Evolutionary conservation across 2,329 filamentous ascomycete genomes (phyloP).

Genomic region (Cladosporium sphaerospermum): DNA sequence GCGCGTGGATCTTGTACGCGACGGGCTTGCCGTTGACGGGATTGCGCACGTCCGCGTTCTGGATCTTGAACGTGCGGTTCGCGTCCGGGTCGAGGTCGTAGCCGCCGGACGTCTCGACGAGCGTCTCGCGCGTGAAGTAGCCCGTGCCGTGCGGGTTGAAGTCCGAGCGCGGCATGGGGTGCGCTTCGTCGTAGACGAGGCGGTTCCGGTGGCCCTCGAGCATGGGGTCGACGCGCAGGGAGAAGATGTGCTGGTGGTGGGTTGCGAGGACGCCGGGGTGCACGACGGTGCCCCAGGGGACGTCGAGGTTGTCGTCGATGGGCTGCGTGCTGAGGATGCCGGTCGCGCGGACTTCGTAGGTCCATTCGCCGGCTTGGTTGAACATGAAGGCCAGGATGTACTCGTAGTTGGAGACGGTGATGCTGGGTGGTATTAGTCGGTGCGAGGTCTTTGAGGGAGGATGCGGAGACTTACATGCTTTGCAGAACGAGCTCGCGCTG

Average conservation of each 20-base stretch:
- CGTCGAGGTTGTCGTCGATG: slow-evolving; percentile 58
- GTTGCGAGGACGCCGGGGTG: slow-evolving; percentile 62
- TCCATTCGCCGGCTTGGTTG: slow-evolving; percentile 62
- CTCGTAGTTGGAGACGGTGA: slow-evolving; percentile 61
- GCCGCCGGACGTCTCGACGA: slow-evolving; percentile 43
- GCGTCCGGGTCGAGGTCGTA: slow-evolving; percentile 42
- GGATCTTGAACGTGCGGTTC: slow-evolving; percentile 46
- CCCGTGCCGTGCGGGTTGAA: slow-evolving; percentile 52
- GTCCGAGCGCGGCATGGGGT: slow-evolving; percentile 52
- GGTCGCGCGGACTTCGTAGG: slow-evolving; percentile 63
- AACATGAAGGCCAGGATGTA: slow-evolving; percentile 68
- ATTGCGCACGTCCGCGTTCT: slow-evolving; percentile 40
- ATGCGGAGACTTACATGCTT: slow-evolving; percentile 48
- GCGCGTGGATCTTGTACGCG: slow-evolving; percentile 46
- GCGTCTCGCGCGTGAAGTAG: slow-evolving; percentile 43
- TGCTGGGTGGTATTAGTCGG: neutral
- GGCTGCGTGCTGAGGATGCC: slow-evolving; percentile 63
- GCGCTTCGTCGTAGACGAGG: slow-evolving; percentile 47
- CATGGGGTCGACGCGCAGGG: slow-evolving; percentile 43
- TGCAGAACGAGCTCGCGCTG: slow-evolving; percentile 62
- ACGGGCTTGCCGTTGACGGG: slow-evolving; percentile 44
- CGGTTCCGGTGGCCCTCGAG: slow-evolving; percentile 43
- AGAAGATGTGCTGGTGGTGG: slow-evolving; percentile 73
- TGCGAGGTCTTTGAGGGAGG: too few relatives aligned
- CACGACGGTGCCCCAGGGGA: slow-evolving; percentile 63